Evolutionary conservation across 495 filamentous ascomycete genomes (phyloP).

Genomic region (Neurospora sp.): DNA sequence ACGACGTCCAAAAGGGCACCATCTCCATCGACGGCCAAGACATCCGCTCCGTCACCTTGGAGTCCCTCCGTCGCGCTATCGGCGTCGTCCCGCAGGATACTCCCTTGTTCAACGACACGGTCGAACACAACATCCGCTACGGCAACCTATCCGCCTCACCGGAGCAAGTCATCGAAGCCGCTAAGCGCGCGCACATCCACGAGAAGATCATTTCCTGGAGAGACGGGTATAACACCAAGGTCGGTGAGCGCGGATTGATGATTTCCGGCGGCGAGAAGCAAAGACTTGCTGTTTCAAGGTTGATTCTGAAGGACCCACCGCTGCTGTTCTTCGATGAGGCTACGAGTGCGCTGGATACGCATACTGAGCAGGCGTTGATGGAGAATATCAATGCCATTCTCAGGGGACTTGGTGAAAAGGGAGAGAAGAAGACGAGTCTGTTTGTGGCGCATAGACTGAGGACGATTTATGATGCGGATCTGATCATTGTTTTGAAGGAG

Average conservation of each 20-base stretch:
- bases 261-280: constrained; percentile 97
- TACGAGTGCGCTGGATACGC: constrained; percentile 90
- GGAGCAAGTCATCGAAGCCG: constrained; percentile 64
- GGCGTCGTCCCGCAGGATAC: constrained; percentile 98
- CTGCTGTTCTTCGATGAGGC: constrained; percentile 96
- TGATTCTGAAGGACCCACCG: constrained; percentile 86
- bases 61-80: constrained; percentile 61
- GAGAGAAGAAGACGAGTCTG: constrained; percentile 73
- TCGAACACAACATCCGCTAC: constrained; percentile 92
- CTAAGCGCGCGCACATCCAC: constrained; percentile 73
- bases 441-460: constrained; percentile 89
- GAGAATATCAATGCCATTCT: constrained; percentile 91
- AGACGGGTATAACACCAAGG: constrained; percentile 82
- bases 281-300: constrained; percentile 72
- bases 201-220: constrained; percentile 69
- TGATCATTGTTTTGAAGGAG: constrained; percentile 83
- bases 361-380: constrained; percentile 87
- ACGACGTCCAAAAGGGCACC: constrained; percentile 78
- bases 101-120: constrained; percentile 89
- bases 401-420: constrained; percentile 18
- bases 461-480: constrained; percentile 89
- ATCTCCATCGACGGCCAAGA: constrained; percentile 94
- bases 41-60: constrained; percentile 68
- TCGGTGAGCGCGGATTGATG: constrained; percentile 97
- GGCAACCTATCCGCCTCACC: constrained; percentile 71